Percentiles rank a stretch among this genome's conserved stretches.
phyloP scores from a whole-genome alignment of 225 moss, liverwort and hornwort genomes.

The Neckera pumila region DNA sequence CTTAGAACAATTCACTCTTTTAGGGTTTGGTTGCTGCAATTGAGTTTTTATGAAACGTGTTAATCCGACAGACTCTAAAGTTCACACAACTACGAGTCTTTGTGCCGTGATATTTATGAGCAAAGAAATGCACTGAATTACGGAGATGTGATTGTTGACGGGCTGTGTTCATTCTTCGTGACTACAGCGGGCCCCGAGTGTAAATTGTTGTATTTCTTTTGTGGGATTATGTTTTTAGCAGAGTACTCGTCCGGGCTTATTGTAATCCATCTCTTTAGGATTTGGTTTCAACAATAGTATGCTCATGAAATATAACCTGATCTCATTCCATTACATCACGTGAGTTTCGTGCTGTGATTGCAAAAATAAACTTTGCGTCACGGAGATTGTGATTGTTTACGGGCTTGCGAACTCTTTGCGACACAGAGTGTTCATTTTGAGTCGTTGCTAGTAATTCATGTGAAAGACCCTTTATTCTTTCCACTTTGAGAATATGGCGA shows the following conservation, averaged over 20 bases:
- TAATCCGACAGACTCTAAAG: not conserved
- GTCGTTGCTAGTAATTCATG: not conserved
- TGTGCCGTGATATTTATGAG: not conserved
- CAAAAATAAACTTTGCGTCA: not conserved
- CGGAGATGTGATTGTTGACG: not conserved
- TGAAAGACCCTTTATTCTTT: not conserved
- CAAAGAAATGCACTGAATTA: not conserved
- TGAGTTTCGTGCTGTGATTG: not conserved
- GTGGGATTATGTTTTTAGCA: not conserved
- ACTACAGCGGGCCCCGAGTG: not conserved
- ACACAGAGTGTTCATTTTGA: not conserved
- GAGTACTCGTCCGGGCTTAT: not conserved
- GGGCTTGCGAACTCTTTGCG: not conserved
- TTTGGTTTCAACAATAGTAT: not conserved
- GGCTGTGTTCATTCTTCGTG: not conserved
- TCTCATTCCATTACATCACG: not conserved
- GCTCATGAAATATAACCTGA: not conserved
- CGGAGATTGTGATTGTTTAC: not conserved
- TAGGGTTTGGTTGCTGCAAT: not conserved
- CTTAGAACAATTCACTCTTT: not conserved
- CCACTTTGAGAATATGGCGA: not conserved
- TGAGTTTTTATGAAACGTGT: not conserved
- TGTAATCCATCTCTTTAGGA: not conserved
- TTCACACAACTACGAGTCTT: not conserved
- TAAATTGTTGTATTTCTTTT: not conserved